These are phyloP conservation scores for Nothopassalora personata DNA, from an alignment of 2,329 filamentous ascomycete species.

Conservation along the genomic window DNA sequence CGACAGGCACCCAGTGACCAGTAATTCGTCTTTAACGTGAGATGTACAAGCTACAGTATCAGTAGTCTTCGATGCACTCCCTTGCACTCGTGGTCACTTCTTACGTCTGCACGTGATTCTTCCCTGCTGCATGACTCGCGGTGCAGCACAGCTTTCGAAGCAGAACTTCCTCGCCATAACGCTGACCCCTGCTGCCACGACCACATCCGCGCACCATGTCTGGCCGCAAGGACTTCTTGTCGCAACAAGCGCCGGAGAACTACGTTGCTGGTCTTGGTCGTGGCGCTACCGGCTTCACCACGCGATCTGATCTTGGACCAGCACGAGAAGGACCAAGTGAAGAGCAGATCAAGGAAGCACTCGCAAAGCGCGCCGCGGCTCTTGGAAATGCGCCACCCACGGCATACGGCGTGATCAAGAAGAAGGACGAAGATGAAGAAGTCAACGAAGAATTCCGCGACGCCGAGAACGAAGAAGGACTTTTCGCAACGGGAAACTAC, in stretches of 20 bases:
- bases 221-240: slow-evolving; percentile 76
- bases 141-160: not conserved
- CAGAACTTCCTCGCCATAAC: not conserved
- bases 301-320: slow-evolving; percentile 90
- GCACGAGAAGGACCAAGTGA: slow-evolving; percentile 92
- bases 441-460: slow-evolving; percentile 84
- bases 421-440: slow-evolving; percentile 68
- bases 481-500: slow-evolving; percentile 93
- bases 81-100: not conserved
- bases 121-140: not conserved
- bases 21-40: too few species aligned
- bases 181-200: not conserved
- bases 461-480: slow-evolving; percentile 90
- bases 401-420: slow-evolving; percentile 63
- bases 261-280: slow-evolving; percentile 90
- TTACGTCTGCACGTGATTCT: not conserved
- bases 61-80: too few species aligned
- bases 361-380: slow-evolving; percentile 85
- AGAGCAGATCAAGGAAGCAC: slow-evolving; percentile 95
- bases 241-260: slow-evolving; percentile 62
- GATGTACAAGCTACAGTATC: too few species aligned
- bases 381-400: slow-evolving; percentile 67
- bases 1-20: not conserved
- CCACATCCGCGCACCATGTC: slow-evolving; percentile 44
- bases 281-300: slow-evolving; percentile 97